Percentiles rank a stretch among this genome's conserved stretches.
Evolutionary conservation across 1,139 yeast genomes (phyloP).

Genomic region (Kodamaea anthophila): DNA sequence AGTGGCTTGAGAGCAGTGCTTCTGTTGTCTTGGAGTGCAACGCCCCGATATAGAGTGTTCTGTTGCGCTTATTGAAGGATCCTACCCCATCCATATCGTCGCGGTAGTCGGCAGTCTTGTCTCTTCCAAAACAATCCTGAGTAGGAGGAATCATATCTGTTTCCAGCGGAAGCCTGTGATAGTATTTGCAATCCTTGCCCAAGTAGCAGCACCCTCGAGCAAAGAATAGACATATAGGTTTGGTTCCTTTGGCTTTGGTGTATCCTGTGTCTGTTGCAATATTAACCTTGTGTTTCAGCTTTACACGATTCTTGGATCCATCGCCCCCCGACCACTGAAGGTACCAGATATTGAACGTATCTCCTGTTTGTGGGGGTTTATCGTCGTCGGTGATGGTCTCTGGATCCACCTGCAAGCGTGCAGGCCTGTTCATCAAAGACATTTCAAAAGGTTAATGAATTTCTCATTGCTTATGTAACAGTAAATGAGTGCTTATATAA

Average conservation of each 20-base stretch:
- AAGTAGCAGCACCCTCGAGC: slow-evolving; percentile 83
- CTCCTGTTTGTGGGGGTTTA: slow-evolving; percentile 75
- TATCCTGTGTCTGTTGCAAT: slow-evolving; percentile 64
- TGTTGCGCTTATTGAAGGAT: slow-evolving; percentile 60
- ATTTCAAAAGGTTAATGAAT: background rate
- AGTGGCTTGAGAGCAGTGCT: slow-evolving; percentile 37
- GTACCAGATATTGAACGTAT: slow-evolving; percentile 82
- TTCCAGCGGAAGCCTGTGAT: slow-evolving; percentile 68
- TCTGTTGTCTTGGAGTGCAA: slow-evolving; percentile 34
- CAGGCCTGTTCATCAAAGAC: slow-evolving; percentile 19
- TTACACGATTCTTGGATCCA: slow-evolving; percentile 28
- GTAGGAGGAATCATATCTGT: slow-evolving; percentile 48
- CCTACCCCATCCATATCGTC: slow-evolving; percentile 98
- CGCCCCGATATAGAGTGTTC: slow-evolving; percentile 77
- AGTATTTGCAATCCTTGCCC: slow-evolving; percentile 69
- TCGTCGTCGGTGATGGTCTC: slow-evolving; percentile 54
- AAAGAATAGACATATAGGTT: slow-evolving; percentile 70
- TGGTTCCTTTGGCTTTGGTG: slow-evolving; percentile 54
- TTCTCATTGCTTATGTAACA: no score
- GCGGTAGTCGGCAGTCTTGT: slow-evolving; percentile 71
- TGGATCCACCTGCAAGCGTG: slow-evolving; percentile 69
- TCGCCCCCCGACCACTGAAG: slow-evolving; percentile 81
- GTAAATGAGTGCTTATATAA: no score
- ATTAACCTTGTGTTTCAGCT: slow-evolving; percentile 49
- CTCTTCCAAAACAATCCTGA: slow-evolving; percentile 90